Evolutionary conservation across 2,329 filamentous ascomycete genomes (phyloP), one percentile per base, ranked within the genome.

Genomic region (Mycosphaerella sp.): DNA sequence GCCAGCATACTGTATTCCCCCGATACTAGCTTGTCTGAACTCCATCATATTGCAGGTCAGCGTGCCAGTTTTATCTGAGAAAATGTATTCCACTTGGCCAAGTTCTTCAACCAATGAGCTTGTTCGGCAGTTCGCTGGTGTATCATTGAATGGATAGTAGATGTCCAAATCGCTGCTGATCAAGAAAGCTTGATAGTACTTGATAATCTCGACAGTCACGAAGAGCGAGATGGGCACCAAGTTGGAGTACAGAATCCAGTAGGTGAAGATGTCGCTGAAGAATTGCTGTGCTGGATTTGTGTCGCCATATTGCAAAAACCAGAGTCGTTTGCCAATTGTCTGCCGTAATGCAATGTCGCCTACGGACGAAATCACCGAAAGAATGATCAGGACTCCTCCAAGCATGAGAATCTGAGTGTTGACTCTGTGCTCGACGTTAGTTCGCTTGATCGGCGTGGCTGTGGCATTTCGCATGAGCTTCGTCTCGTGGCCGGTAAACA

Each of bases 31-130:
- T 70, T 97, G 89, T 67, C 89, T 89, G 70, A 97, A 98, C 69
- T 97, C 91, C 93, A 98, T 97, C 78, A 89, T 84, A 66, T 97
- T 97, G 72, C 90, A 95, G n/a, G 91, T 97, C 64, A 97, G 75
- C 3, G 91, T 97, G 39, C 91, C 91, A 1, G 91, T 97, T 75
- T 97, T 97, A 75, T 97, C 91, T 0, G 89, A 96, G 69, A 98
- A 98, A 58, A 98, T 93, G 64, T 94, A 98, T 66, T 97, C 93
- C 40, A 98, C 94, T 79, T 97, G 95, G 49, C 93, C 93, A 40
- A 98, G 74, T 66, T 98, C 94, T 72, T 98, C 93, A 9, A 98
- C 93, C 66, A 98, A 75, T 59, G 90, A 96, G 2, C 91, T 97
- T 0, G 93, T 98, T 62, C 93, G 82, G 71, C 93, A 98, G 59